Conservation (phyloP, 2,329 filamentous ascomycete species). For the Aspergillus tanneri region DNA sequence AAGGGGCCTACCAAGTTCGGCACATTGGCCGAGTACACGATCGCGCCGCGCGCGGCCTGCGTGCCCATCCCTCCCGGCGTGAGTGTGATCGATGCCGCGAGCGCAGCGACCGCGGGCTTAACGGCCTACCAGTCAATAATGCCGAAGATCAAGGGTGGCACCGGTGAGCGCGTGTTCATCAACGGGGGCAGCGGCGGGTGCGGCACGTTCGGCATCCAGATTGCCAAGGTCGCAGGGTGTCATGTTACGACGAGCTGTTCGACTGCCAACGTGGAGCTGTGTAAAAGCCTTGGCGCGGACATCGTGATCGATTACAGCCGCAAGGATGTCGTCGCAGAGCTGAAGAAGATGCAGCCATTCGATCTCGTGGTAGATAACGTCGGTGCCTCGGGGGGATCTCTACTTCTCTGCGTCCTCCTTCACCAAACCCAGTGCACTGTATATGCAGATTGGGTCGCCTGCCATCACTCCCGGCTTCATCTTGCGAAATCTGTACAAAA, state of each 20-base stretch:
- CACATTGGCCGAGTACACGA: not conserved
- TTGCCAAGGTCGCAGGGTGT: constrained; percentile 59
- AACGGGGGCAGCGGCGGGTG: constrained; percentile 64
- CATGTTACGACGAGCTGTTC: constrained; percentile 60
- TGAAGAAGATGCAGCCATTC: constrained; percentile 52
- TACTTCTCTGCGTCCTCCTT: not conserved
- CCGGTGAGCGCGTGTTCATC: constrained; percentile 60
- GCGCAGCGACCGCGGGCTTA: constrained; percentile 43
- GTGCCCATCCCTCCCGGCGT: too few species aligned
- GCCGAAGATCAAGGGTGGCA: constrained; percentile 41
- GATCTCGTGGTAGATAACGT: constrained; percentile 59
- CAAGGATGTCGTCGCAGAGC: constrained; percentile 45
- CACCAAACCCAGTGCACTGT: too few species aligned
- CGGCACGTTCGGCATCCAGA: constrained; percentile 59
- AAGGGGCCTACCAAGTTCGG: not conserved
- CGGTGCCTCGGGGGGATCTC: constrained; percentile 28
- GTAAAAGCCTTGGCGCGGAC: constrained; percentile 59
- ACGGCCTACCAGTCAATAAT: constrained; percentile 50
- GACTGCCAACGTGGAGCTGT: constrained; percentile 54
- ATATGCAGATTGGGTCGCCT: too few species aligned
- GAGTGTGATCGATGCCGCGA: constrained; percentile 39
- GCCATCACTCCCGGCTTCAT: too few species aligned
- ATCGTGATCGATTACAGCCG: constrained; percentile 60
- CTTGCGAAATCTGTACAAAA: too few species aligned
- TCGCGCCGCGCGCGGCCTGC: not conserved